Conservation (phyloP, 352 stramenopile species). For the Globisporangium mamillatum region DNA sequence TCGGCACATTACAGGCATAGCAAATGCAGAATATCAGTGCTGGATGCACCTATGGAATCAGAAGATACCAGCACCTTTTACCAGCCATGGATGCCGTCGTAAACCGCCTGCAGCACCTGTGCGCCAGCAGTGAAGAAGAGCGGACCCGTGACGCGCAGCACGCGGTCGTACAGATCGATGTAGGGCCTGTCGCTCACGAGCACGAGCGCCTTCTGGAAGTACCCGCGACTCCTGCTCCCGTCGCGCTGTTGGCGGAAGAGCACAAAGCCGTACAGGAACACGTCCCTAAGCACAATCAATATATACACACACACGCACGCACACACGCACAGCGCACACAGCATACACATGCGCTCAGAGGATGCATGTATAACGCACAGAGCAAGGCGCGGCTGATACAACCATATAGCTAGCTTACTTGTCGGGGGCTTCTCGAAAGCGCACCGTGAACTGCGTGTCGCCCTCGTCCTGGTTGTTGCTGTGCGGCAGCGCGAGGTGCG, state of each 20-base stretch:
- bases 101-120: slow-evolving; percentile 64
- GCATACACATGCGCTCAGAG: not conserved
- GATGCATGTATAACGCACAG: not conserved
- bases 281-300: slow-evolving; percentile 11
- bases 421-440: slow-evolving; percentile 41
- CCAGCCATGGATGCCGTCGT: slow-evolving; percentile 70
- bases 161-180: slow-evolving; percentile 75
- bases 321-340: too few relatives aligned
- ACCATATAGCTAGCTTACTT: slow-evolving; percentile 20
- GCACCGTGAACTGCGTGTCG: slow-evolving; percentile 83
- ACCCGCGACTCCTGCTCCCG: slow-evolving; percentile 57
- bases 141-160: slow-evolving; percentile 63
- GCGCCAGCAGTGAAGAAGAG: slow-evolving; percentile 78
- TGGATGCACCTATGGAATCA: not conserved
- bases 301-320: not conserved
- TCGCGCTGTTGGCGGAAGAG: slow-evolving; percentile 85
- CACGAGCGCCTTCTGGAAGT: slow-evolving; percentile 87
- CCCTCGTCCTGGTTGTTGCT: slow-evolving; percentile 87
- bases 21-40: not conserved
- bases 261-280: slow-evolving; percentile 80
- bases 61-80: slow-evolving; percentile 17
- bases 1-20: not conserved
- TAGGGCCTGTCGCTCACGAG: slow-evolving; percentile 66
- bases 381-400: not conserved
- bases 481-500: slow-evolving; percentile 77